phyloP scores from a whole-genome alignment of 495 filamentous ascomycete species.

The Chaetomium fimeti region DNA sequence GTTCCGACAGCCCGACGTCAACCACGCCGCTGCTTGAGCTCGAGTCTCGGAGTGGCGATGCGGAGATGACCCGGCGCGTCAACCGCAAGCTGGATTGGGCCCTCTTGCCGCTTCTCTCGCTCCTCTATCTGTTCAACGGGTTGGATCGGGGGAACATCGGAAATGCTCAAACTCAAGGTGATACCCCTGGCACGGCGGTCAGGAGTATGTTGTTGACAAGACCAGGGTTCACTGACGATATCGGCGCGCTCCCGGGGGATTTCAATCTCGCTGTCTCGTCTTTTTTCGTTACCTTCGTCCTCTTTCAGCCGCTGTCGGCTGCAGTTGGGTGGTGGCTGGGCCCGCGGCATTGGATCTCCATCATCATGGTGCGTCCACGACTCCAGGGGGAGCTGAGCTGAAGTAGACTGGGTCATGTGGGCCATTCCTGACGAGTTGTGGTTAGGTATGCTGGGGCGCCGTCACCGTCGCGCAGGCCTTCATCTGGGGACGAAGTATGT shows the following conservation, averaged over 20 bases:
- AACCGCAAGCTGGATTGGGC: background rate
- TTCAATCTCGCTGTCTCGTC: background rate
- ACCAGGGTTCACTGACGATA: background rate
- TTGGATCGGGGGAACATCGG: constrained; percentile 2
- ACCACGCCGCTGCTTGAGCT: background rate
- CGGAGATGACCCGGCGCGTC: background rate
- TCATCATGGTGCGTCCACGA: background rate
- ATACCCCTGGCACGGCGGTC: background rate
- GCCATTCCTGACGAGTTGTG: background rate
- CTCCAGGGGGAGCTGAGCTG: background rate
- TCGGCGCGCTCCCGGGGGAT: background rate
- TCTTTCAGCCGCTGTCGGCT: constrained; percentile 1
- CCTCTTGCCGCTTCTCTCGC: background rate
- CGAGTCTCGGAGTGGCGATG: background rate
- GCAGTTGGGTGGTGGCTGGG: constrained; percentile 5
- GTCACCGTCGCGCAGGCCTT: background rate
- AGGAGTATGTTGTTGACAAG: background rate
- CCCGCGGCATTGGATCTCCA: background rate
- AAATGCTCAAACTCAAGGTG: constrained; percentile 1
- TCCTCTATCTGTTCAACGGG: constrained; percentile 1
- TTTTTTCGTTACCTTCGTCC: background rate
- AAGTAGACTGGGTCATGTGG: no score
- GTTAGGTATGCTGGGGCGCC: background rate
- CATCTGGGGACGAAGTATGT: background rate
- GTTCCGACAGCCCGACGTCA: background rate